These are phyloP conservation scores for Botrytis aclada DNA, from an alignment of 2,329 filamentous ascomycete species.

Conservation along the genomic window DNA sequence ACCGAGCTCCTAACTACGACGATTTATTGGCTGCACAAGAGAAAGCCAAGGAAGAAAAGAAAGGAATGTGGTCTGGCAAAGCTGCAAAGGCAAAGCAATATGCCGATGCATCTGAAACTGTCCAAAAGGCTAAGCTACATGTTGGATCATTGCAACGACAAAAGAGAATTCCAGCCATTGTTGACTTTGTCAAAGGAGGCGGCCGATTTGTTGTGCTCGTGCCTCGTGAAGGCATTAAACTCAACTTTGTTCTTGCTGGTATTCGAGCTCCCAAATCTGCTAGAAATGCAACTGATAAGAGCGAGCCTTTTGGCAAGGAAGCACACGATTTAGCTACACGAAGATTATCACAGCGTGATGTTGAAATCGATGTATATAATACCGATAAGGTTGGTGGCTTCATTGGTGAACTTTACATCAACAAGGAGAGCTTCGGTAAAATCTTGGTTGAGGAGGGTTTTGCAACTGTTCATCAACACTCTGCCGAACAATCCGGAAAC, in stretches of 20 bases:
- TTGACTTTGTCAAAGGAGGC: conserved; percentile 97
- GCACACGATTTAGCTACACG: conserved; percentile 87
- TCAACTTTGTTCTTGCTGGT: conserved; percentile 91
- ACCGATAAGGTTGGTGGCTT: conserved; percentile 97
- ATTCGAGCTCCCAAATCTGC: conserved; percentile 88
- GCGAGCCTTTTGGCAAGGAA: conserved; percentile 93
- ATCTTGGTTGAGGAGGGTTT: conserved; percentile 89
- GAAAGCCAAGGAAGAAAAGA: conserved; percentile 78
- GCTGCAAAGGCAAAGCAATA: conserved; percentile 78
- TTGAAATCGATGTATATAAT: conserved; percentile 91
- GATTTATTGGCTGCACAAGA: conserved; percentile 78
- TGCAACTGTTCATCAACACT: conserved; percentile 89
- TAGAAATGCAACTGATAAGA: conserved; percentile 70
- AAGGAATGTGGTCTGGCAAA: conserved; percentile 95
- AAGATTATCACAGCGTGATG: conserved; percentile 88
- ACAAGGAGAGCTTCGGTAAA: conserved; percentile 94
- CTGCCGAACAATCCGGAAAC: conserved; percentile 92
- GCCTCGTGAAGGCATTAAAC: conserved; percentile 87
- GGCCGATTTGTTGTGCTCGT: conserved; percentile 90
- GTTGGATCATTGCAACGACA: conserved; percentile 83
- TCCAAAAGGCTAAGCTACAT: conserved; percentile 95
- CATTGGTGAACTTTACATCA: conserved; percentile 90
- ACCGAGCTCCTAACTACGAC: conserved; percentile 92
- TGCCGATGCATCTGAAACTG: conserved; percentile 83
- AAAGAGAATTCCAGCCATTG: conserved; percentile 86